phyloP scores from a whole-genome alignment of 1,284 basidiomycete species.

The Macrocystidia cucumis region DNA sequence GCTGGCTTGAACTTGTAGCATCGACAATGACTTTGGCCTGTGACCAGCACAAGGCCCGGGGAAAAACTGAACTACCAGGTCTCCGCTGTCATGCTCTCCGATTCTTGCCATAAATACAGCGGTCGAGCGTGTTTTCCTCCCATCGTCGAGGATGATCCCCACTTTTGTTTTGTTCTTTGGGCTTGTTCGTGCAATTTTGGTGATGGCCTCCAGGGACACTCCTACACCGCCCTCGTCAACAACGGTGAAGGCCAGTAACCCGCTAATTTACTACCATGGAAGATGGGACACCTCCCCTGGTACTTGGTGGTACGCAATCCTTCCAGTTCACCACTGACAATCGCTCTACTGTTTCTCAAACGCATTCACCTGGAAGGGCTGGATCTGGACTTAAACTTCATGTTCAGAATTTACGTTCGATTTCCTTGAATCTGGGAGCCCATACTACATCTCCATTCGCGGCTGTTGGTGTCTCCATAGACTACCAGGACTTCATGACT shows the following conservation, averaged over 20 bases:
- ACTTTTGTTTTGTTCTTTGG: too few species aligned
- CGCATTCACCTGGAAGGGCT: constrained; percentile 28
- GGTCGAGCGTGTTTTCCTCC: too few species aligned
- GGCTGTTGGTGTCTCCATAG: constrained; percentile 39
- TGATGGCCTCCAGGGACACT: too few species aligned
- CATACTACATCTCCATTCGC: constrained; percentile 40
- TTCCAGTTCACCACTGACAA: too few species aligned
- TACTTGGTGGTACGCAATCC: constrained; percentile 25
- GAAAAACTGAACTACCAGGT: too few species aligned
- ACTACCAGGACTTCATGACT: constrained; percentile 37
- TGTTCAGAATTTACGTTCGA: constrained; percentile 31
- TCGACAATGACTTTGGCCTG: too few species aligned
- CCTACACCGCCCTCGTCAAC: not conserved
- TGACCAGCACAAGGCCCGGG: too few species aligned
- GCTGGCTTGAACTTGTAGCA: too few species aligned
- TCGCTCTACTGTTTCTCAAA: not conserved
- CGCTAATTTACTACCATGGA: constrained; percentile 25
- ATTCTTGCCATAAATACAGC: too few species aligned
- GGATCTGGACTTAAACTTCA: constrained; percentile 49
- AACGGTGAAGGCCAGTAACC: constrained; percentile 14
- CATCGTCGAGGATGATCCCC: too few species aligned
- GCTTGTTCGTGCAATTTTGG: too few species aligned
- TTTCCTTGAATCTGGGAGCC: constrained; percentile 40
- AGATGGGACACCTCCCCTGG: constrained; percentile 27
- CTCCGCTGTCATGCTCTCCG: too few species aligned